These are phyloP conservation scores for Hypoxylon sp. DNA, from an alignment of 2,329 filamentous ascomycete species.

Conservation along the genomic window DNA sequence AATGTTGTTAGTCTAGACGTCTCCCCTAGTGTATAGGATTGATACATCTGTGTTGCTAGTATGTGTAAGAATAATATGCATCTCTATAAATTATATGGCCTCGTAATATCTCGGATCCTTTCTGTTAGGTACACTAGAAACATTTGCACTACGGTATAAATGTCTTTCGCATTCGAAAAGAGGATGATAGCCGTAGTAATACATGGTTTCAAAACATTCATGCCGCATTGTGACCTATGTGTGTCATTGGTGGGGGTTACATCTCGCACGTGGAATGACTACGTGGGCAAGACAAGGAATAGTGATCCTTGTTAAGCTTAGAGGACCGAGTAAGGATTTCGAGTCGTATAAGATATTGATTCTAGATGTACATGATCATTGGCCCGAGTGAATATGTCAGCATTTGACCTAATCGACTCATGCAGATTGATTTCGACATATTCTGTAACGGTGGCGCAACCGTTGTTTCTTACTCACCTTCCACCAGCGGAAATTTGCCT, in stretches of 20 bases:
- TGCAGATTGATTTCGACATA: constrained; percentile 8
- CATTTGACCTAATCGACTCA: neutral
- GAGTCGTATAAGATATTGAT: neutral
- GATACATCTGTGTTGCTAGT: too few species aligned
- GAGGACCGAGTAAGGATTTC: constrained; percentile 1
- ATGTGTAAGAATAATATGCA: too few species aligned
- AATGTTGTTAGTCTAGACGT: too few species aligned
- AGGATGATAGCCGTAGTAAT: neutral
- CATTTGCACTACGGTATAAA: too few species aligned
- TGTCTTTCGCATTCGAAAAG: neutral
- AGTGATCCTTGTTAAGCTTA: constrained; percentile 1
- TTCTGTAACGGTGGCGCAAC: constrained; percentile 11
- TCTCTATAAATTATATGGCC: too few species aligned
- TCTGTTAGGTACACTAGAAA: too few species aligned
- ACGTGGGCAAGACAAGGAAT: neutral
- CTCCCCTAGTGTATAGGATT: too few species aligned
- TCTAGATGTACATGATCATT: neutral
- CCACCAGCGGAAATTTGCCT: constrained; percentile 4
- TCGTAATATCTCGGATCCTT: too few species aligned
- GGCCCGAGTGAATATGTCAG: neutral
- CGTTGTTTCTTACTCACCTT: constrained; percentile 9
- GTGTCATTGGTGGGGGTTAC: constrained; percentile 8
- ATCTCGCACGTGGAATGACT: constrained; percentile 3
- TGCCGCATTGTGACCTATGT: neutral
- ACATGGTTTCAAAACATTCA: constrained; percentile 3